Evolutionary conservation across 805 yeast genomes (phyloP), one percentile per base, ranked within the genome.

Genomic region (Candida vartiovaarae): DNA sequence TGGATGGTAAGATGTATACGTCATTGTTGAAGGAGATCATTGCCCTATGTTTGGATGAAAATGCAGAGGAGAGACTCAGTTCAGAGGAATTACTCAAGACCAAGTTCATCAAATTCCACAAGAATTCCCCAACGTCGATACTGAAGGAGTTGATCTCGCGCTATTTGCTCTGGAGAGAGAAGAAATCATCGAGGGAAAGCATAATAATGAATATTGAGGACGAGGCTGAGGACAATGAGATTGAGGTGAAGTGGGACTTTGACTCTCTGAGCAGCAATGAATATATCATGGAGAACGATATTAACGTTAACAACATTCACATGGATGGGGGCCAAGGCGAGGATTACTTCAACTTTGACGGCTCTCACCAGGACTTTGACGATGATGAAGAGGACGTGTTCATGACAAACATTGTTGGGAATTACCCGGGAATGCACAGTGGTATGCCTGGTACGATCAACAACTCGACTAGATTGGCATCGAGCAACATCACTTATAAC

Each of bases 21-120:
- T 61, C 84, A 0, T 63, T 74, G 2, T 67, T 93, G 44, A 93
- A 90, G 55, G 98, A 93, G 60, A 78, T 88, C 44, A 81, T 95
- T 41, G 96, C 99, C 0, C 66, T 84, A 38, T 91, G 98, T 65
- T 70, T 93, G 36, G 98, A 95, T 61, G 99, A 95, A 62, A 86
- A 84, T 46, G 95, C 98, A 0, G 82, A 78, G 11, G 95, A 86
- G 56, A 72, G 99, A 53, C 84, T 91, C 0, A 69, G 77, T 36
- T 97, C 98, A 2, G 96, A 88, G 38, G 96, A 85, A 35, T 66
- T 93, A 38, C 63, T 78, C 45, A 86, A 82, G 56, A 75, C 89
- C 40, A 84, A 77, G 60, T 83, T 91, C 48, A 75, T 93, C 40
- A 76, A 76, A 50, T 61, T 70, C 37, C 78, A 84, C 59, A 80